phyloP scores from a whole-genome alignment of 1,284 basidiomycete genomes.

The Cystobasidium slooffiae region DNA sequence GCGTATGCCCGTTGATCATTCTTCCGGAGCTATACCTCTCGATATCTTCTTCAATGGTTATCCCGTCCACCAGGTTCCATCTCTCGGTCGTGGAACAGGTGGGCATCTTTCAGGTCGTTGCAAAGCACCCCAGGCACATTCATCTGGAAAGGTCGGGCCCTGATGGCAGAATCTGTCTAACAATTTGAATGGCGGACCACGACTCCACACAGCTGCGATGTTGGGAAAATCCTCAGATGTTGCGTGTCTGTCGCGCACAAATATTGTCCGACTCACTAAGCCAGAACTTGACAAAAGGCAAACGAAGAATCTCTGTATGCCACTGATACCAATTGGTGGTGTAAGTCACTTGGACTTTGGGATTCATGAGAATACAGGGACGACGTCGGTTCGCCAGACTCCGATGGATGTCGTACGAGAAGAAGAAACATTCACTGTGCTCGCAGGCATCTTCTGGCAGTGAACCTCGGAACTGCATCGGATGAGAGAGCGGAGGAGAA shows the following conservation, averaged over 20 bases:
- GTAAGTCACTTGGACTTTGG: not conserved
- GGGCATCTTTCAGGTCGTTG: no score
- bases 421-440: not conserved
- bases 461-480: not conserved
- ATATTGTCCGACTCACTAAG: not conserved
- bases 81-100: no score
- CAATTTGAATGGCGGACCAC: no score
- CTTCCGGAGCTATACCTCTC: no score
- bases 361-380: not conserved
- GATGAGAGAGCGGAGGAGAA: not conserved
- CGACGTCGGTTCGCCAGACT: not conserved
- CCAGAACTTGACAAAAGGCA: slow-evolving; percentile 4
- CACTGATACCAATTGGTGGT: not conserved
- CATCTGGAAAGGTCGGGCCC: no score
- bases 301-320: not conserved
- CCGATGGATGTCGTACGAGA: slow-evolving; percentile 2
- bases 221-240: no score
- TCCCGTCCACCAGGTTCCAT: no score
- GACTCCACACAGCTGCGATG: no score
- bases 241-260: not conserved
- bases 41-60: no score
- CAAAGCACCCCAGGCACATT: no score
- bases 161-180: no score
- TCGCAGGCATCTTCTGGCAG: slow-evolving; percentile 6
- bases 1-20: no score